Evolutionary conservation across 2,329 filamentous ascomycete genomes (phyloP).

Genomic region (Arthrinium puccinioides): DNA sequence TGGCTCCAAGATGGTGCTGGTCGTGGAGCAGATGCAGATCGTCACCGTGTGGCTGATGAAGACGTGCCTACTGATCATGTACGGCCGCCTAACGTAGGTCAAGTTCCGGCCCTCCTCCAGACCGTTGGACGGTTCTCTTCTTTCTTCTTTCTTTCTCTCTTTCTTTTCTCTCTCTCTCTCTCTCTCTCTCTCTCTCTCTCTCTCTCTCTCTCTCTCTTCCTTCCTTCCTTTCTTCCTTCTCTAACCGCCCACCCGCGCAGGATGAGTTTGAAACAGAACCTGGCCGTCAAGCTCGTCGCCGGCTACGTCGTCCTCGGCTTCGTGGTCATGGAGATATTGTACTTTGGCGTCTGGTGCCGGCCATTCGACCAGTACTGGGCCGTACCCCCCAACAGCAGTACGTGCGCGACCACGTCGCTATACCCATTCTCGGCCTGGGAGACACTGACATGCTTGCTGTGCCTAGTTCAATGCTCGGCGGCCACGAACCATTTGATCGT

Average conservation of each 20-base stretch:
- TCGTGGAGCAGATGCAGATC: conserved; percentile 56
- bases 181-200: too few species aligned
- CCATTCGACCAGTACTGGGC: conserved; percentile 52
- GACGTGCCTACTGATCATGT: conserved; percentile 49
- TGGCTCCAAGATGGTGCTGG: conserved; percentile 56
- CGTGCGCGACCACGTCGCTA: conserved; percentile 8
- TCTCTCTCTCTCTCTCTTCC: too few species aligned
- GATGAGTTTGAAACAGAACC: conserved; percentile 36
- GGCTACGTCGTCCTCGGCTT: conserved; percentile 40
- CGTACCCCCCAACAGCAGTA: conserved; percentile 43
- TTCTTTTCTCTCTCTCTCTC: too few species aligned
- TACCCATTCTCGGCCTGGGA: too few species aligned
- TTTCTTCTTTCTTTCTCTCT: too few species aligned
- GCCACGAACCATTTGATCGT: conserved; percentile 50
- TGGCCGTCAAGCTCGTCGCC: conserved; percentile 40
- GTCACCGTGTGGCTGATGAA: conserved; percentile 51
- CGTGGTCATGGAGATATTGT: conserved; percentile 42
- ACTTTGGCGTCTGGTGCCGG: conserved; percentile 44
- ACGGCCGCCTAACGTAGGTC: conserved; percentile 43
- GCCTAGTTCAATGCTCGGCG: conserved; percentile 47
- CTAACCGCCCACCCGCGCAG: conserved; percentile 14
- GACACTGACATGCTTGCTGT: conserved; percentile 3
- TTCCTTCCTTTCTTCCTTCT: too few species aligned
- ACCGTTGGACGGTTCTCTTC: neutral
- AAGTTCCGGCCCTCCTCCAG: neutral